These are phyloP conservation scores for Nannizziopsis arthrosporioides DNA, from an alignment of 2,329 filamentous ascomycete genomes.

Conservation along the genomic window DNA sequence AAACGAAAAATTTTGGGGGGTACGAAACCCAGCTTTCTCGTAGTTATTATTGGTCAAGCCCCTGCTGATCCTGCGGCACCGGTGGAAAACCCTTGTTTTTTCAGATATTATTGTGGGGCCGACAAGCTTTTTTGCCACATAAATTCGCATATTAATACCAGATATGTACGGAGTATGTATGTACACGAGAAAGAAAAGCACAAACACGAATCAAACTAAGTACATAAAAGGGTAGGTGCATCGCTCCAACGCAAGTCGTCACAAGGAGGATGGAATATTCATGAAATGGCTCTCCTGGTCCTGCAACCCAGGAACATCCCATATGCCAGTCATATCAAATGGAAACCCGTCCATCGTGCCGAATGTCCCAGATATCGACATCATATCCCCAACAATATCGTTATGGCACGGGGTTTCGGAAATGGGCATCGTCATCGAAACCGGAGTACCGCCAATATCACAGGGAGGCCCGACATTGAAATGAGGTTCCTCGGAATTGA, in stretches of 20 bases:
- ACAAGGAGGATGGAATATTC: slow-evolving; percentile 8
- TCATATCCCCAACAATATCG: slow-evolving; percentile 38
- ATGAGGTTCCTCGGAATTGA: slow-evolving; percentile 14
- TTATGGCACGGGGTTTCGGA: slow-evolving; percentile 36
- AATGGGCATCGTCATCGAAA: slow-evolving; percentile 29
- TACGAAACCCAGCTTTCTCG: neutral
- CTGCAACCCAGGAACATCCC: slow-evolving; percentile 31
- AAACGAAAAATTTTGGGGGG: too few relatives aligned
- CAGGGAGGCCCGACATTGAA: neutral
- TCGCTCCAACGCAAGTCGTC: neutral
- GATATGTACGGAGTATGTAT: neutral
- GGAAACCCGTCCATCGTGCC: slow-evolving; percentile 37
- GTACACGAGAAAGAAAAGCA: neutral
- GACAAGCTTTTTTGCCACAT: neutral
- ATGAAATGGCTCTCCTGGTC: slow-evolving; percentile 14
- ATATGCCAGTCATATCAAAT: slow-evolving; percentile 38
- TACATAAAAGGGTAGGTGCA: neutral
- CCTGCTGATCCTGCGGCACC: neutral
- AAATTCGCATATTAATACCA: neutral
- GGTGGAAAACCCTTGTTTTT: neutral
- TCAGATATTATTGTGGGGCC: neutral
- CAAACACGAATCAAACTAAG: neutral
- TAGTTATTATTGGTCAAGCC: neutral
- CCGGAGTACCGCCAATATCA: slow-evolving; percentile 11
- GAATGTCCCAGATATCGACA: slow-evolving; percentile 36